Evolutionary conservation across 192 early-diverging fungal species (phyloP), one percentile per base, ranked within the genome.

Genomic region (Backusella sp.): DNA sequence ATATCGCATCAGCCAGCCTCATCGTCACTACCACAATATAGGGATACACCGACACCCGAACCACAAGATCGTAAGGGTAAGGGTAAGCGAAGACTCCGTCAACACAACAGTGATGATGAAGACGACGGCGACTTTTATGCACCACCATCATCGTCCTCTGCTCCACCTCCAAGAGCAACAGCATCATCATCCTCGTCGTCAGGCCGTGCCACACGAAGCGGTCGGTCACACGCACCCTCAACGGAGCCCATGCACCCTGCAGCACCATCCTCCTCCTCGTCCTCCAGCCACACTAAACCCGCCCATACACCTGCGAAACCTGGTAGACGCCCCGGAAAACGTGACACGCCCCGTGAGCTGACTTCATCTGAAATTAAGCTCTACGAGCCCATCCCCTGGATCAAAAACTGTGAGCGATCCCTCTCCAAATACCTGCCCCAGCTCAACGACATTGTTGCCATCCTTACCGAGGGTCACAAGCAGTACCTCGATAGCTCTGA

Each of bases 391-490:
- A 86, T 84, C 0, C 83, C 85, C 35, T 91, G 90, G 90, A 79
- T 91, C 42, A 77, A 76, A 59, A 83, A 77, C 7, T 84, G 77
- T 6, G 19, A 68, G 17, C 85, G 80, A 17, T 76, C 77, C 37
- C 70, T 86, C 1, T 82, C 86, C 4, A 91, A 91, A 26, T 92
- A 90, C 67, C 77, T 85, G 14, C 91, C 91, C 21, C 91, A 92
- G 66, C 42, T 92, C 1, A 88, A 87, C 28, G 91, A 91, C 39
- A 72, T 78, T 67, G 82, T 92, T 7, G 88, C 84, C 8, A 85
- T 90, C 35, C 83, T 90, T 65, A 67, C 74, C 12, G 85, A 91
- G 66, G 91, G 90, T 0, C 90, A 91, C 69, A 72, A 68, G 26
- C 85, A 91, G 49, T 92, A 89, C 69, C 85, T 86, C 83, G 36